phyloP scores from a whole-genome alignment of 345 rosid species.

The Alliaria petiolata region DNA sequence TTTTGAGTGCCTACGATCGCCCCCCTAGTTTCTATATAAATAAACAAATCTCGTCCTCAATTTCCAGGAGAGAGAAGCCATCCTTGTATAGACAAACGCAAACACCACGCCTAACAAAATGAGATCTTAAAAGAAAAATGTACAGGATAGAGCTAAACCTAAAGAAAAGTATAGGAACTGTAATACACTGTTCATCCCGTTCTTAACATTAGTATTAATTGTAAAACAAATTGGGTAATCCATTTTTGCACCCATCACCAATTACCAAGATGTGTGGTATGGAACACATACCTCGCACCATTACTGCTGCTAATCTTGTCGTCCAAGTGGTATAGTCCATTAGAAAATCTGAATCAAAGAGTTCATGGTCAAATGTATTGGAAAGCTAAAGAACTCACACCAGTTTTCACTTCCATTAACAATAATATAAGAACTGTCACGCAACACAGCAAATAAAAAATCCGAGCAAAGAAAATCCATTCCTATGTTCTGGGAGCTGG shows the following conservation, averaged over 20 bases:
- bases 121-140: background rate
- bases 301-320: constrained; percentile 19
- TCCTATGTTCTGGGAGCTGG: constrained; percentile 1
- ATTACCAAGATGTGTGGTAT: background rate
- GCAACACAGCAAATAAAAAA: background rate
- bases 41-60: background rate
- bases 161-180: background rate
- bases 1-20: background rate
- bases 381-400: constrained; percentile 4
- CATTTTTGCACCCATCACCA: background rate
- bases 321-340: constrained; percentile 35
- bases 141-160: background rate
- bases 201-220: background rate
- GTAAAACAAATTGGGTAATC: background rate
- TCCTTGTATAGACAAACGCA: background rate
- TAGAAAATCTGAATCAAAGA: constrained; percentile 45
- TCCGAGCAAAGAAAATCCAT: background rate
- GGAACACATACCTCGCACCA: constrained; percentile 30
- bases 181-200: background rate
- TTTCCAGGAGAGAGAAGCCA: background rate
- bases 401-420: background rate
- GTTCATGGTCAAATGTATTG: background rate
- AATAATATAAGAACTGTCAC: background rate
- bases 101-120: background rate
- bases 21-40: background rate